phyloP scores from a whole-genome alignment of 768 basidiomycete genomes.

The Kwoniella sp. region DNA sequence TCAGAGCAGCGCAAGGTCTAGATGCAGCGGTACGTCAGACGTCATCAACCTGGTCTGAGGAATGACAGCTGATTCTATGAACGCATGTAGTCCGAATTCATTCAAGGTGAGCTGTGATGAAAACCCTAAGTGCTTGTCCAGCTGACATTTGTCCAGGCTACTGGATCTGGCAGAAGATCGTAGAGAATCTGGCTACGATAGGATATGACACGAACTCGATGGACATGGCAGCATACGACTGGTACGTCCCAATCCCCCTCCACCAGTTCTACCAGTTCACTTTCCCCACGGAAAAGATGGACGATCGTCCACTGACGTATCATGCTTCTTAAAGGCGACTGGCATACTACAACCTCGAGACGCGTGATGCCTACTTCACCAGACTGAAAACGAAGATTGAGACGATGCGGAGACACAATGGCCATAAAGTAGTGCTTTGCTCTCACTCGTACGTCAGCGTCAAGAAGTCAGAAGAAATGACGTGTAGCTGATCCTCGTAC shows the following conservation, averaged over 20 bases:
- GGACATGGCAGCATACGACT: slow-evolving; percentile 69
- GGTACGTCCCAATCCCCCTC: no score
- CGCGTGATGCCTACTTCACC: slow-evolving; percentile 57
- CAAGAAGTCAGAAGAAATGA: not conserved
- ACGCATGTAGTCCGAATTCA: slow-evolving; percentile 43
- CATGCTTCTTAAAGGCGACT: slow-evolving; percentile 51
- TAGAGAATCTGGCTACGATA: slow-evolving; percentile 90
- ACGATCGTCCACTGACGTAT: no score
- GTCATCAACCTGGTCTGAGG: not conserved
- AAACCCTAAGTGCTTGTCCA: slow-evolving; percentile 7
- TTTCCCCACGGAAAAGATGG: no score
- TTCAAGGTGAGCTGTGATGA: slow-evolving; percentile 39
- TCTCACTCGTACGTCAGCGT: slow-evolving; percentile 60
- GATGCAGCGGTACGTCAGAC: slow-evolving; percentile 72
- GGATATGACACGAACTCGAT: slow-evolving; percentile 71
- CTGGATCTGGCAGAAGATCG: slow-evolving; percentile 82
- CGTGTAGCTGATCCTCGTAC: not conserved
- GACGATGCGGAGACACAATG: slow-evolving; percentile 70
- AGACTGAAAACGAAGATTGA: slow-evolving; percentile 78
- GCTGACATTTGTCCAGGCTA: slow-evolving; percentile 64
- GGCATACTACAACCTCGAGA: slow-evolving; percentile 80
- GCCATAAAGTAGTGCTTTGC: slow-evolving; percentile 73
- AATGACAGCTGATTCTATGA: slow-evolving; percentile 11
- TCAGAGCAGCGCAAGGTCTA: slow-evolving; percentile 88
- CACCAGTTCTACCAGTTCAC: no score